Base-by-base conservation (phyloP, 2,329 filamentous ascomycete species). In the Aspergillus eucalypticola region DNA sequence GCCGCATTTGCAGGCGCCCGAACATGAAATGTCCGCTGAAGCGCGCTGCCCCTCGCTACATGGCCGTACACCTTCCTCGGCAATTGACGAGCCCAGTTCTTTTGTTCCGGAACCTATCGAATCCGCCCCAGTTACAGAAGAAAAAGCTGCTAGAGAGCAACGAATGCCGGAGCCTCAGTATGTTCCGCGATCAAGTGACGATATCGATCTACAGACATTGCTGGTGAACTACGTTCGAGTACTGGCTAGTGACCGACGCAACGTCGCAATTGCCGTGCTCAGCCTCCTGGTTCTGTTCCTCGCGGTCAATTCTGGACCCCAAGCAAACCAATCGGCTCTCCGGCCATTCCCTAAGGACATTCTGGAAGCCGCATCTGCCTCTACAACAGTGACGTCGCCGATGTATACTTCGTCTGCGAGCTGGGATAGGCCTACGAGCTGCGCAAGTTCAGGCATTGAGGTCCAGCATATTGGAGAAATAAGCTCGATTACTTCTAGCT, bases 161-260 rank as follows among this genome's bases (percentile, higher is more conserved):
- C 56, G 21, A 21, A 32, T 58, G 19, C 54, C 48, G 8, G 8
- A 50, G 8, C 44, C 55, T 19, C 11, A 35, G 1, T 58, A 57
- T 56, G 21, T 54, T 23, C 54, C 29, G n/a, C 60, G 58, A 17
- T 49, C 56, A 8, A 54, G 64, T 7, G 60, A 68, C 2, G 77
- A 86, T 15, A 77, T 86, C 19, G 83, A 83, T 2, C 73, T 87
- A 0, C 74, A 77, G 15, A 80, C 80, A 0, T 73, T 86, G 13
- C 61, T 86, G 48, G 75, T 78, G 60, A 86, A 85, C 67, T 86
- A 85, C 65, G 59, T 86, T 17, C 74, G 79, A 23, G 72, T 85
- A 1, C 72, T 86, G 19, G 75, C 82, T 2, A 77, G 78, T 48
- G 85, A 88, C 64, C 76, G 77, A 49, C 78, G 81, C 39, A 87